Evolutionary conservation across 2,329 filamentous ascomycete species (phyloP).

Genomic region (Mollisia scopiformis): DNA sequence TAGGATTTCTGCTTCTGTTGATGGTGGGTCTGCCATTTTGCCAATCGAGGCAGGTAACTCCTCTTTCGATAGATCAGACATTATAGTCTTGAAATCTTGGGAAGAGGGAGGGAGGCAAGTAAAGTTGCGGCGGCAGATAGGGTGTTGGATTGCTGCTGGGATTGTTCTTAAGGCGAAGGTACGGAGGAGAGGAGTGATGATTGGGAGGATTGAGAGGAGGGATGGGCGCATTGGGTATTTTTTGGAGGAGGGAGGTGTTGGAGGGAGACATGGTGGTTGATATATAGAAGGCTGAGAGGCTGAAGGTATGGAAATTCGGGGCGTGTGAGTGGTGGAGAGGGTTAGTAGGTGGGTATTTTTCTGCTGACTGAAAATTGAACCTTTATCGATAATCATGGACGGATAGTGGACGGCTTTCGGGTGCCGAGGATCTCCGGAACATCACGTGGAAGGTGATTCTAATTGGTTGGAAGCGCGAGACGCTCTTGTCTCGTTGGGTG

Average conservation of each 20-base stretch:
- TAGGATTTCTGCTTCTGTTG: no score
- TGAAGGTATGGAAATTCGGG: constrained; percentile 1
- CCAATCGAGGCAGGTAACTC: no score
- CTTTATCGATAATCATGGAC: constrained; percentile 14
- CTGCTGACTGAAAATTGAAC: constrained; percentile 14
- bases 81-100: no score
- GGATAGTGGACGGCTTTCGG: neutral
- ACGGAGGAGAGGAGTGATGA: neutral
- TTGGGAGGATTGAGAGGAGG: neutral
- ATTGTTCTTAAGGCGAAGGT: neutral
- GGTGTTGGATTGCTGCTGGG: neutral
- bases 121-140: neutral
- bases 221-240: neutral
- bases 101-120: no score
- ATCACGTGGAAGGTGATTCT: no score
- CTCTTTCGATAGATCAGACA: no score
- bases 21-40: no score
- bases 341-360: neutral
- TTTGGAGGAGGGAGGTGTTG: no score
- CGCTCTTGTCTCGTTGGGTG: no score
- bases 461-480: no score
- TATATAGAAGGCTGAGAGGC: neutral
- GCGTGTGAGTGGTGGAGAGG: neutral
- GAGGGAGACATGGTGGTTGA: neutral
- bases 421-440: no score